Base-by-base conservation (phyloP, 2,329 filamentous ascomycete species). In the Curvularia sp. region DNA sequence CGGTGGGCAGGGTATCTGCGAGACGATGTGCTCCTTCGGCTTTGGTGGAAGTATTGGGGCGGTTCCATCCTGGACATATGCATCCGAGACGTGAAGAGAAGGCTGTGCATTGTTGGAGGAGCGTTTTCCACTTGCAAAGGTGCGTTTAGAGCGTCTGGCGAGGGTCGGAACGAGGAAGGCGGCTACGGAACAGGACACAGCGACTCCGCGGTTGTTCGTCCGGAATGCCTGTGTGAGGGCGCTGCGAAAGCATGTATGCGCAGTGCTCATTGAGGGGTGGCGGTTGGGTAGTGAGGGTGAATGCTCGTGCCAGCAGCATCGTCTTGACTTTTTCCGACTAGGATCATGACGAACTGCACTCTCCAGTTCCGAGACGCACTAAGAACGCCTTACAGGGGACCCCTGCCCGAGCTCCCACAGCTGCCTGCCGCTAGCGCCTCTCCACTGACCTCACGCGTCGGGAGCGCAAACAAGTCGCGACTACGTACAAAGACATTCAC, bases 181-280 rank as follows among this genome's bases (percentile, higher is more conserved):
- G 55, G 69, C 64, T 43, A 77, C 64, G 1, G 70, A 67, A 57
- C 60, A 69, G 28, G 66, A 59, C 39, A 64, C 58, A 55, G 66
- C 63, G 46, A 56, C 38, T 34, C 63, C 65, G 34, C 64, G 51
- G 38, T 43, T 60, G 50, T 70, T 64, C 47, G 69, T 61, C 57
- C 73, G 73, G 55, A 77, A 77, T 56, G 74, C 68, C 66, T 73
- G 74, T 60, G 63, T 64, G 53, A 77, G 68, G 65, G 69, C 73
- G 67, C 68, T 75, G 65, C 74, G 70, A 62, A 76, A 70, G 60
- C 73, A 77, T 62, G 67, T 66, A 65, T 76, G 74, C 60, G 70
- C 71, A 71, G 73, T 59, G 73, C 72, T 69, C 76, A 78, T 78
- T 72, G 74, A 73, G 60, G 61, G 60, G 57, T 60, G 56, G 51